Evolutionary conservation across 2,329 filamentous ascomycete genomes (phyloP).

Genomic region (Trichoderma polysporum): DNA sequence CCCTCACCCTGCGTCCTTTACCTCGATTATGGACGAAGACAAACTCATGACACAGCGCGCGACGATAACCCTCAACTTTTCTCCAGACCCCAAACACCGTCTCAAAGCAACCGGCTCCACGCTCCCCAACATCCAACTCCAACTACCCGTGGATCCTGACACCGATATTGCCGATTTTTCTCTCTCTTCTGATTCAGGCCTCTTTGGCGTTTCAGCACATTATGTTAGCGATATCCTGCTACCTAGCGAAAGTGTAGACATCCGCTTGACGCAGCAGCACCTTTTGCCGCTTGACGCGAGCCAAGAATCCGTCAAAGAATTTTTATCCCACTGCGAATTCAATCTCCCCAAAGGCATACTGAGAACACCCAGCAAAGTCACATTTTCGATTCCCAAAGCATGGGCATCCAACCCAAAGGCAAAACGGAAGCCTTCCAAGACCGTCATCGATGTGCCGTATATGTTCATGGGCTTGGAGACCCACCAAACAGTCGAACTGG

Average conservation of each 20-base stretch:
- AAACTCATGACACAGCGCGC: conserved; percentile 29
- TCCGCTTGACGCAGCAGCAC: conserved; percentile 42
- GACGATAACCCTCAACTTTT: conserved; percentile 48
- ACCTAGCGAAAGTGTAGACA: conserved; percentile 48
- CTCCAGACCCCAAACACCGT: conserved; percentile 33
- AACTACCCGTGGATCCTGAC: conserved; percentile 33
- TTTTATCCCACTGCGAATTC: conserved; percentile 47
- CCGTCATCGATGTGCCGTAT: conserved; percentile 32
- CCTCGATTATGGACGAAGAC: conserved; percentile 37
- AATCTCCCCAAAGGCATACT: conserved; percentile 44
- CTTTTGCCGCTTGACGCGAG: conserved; percentile 42
- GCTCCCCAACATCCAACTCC: conserved; percentile 32
- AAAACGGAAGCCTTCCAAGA: background rate
- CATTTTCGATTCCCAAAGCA: conserved; percentile 34
- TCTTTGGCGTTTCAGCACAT: conserved; percentile 34
- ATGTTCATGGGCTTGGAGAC: conserved; percentile 54
- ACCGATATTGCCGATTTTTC: conserved; percentile 31
- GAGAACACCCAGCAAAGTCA: conserved; percentile 37
- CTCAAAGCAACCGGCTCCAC: background rate
- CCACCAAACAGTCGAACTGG: conserved; percentile 45
- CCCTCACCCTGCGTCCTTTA: conserved; percentile 49
- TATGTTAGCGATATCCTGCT: conserved; percentile 45
- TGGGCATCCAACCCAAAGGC: conserved; percentile 21
- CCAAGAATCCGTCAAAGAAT: conserved; percentile 41
- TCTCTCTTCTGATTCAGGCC: conserved; percentile 33